Evolutionary conservation across 2,329 filamentous ascomycete species (phyloP).

Genomic region (Byssoonygena ceratinophila): DNA sequence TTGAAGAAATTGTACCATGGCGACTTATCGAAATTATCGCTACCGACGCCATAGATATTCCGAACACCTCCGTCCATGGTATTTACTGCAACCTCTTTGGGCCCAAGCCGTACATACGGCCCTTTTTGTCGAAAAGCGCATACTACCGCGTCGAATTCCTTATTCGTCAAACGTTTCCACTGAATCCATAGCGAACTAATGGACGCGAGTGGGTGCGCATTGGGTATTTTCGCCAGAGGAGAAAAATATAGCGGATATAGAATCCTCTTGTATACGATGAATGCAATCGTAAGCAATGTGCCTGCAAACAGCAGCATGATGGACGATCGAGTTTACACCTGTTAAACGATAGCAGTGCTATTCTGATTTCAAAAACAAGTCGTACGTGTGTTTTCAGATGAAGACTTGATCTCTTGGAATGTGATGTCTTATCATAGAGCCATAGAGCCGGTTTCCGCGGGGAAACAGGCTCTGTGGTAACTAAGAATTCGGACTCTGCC

Average conservation of each 20-base stretch:
- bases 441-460: neutral
- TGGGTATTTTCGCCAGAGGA: conserved; percentile 10
- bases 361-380: neutral
- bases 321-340: neutral
- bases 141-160: conserved; percentile 7
- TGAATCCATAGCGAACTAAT: conserved; percentile 13
- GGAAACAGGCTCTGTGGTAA: neutral
- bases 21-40: conserved; percentile 57
- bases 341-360: neutral
- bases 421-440: neutral
- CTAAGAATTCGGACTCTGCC: too few relatives aligned
- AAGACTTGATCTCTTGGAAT: neutral
- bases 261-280: conserved; percentile 4
- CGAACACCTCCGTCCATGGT: conserved; percentile 9
- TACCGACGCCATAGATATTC: conserved; percentile 22
- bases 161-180: conserved; percentile 11
- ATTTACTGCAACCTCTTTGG: conserved; percentile 10
- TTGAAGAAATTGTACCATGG: conserved; percentile 37
- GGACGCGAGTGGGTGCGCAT: conserved; percentile 9
- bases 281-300: neutral
- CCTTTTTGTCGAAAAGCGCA: conserved; percentile 9
- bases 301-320: conserved; percentile 5
- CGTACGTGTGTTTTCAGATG: neutral
- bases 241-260: conserved; percentile 9
- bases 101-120: conserved; percentile 12